Conservation (phyloP, 2,329 filamentous ascomycete genomes). For the Venturiaceae sp. region DNA sequence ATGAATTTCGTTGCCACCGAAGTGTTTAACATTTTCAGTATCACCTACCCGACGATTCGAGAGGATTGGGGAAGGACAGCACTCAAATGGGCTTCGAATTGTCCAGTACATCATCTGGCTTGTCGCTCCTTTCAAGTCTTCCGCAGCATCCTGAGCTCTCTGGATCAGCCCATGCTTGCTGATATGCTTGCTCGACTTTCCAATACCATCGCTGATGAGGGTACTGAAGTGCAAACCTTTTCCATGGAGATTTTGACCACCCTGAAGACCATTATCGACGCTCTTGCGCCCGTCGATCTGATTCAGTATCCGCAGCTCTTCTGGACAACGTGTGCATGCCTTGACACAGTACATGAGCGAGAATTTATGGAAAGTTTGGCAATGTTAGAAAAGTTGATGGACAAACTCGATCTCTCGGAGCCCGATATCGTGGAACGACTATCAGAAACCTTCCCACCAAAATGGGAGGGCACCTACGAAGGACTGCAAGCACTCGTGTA, state of each 20-base stretch:
- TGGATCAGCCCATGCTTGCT: slow-evolving; percentile 89
- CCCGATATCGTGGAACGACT: slow-evolving; percentile 59
- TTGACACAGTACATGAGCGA: slow-evolving; percentile 92
- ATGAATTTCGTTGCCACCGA: slow-evolving; percentile 80
- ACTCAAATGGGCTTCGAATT: slow-evolving; percentile 92
- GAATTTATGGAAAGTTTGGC: slow-evolving; percentile 87
- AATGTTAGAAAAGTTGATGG: slow-evolving; percentile 81
- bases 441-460: slow-evolving; percentile 66
- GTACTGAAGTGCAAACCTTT: slow-evolving; percentile 87
- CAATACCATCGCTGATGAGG: slow-evolving; percentile 93
- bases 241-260: slow-evolving; percentile 97
- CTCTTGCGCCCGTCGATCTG: slow-evolving; percentile 68
- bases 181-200: slow-evolving; percentile 94
- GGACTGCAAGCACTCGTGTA: slow-evolving; percentile 79
- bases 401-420: slow-evolving; percentile 72
- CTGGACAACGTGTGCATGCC: slow-evolving; percentile 93
- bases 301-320: slow-evolving; percentile 91
- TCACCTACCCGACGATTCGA: slow-evolving; percentile 76
- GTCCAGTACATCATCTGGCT: slow-evolving; percentile 86
- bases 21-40: slow-evolving; percentile 75
- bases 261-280: slow-evolving; percentile 80
- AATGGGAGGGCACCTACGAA: slow-evolving; percentile 84
- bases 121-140: slow-evolving; percentile 98
- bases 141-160: slow-evolving; percentile 78
- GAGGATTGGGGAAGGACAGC: slow-evolving; percentile 87